phyloP scores from a whole-genome alignment of 257 asterid genomes.

The Asclepias syriaca region DNA sequence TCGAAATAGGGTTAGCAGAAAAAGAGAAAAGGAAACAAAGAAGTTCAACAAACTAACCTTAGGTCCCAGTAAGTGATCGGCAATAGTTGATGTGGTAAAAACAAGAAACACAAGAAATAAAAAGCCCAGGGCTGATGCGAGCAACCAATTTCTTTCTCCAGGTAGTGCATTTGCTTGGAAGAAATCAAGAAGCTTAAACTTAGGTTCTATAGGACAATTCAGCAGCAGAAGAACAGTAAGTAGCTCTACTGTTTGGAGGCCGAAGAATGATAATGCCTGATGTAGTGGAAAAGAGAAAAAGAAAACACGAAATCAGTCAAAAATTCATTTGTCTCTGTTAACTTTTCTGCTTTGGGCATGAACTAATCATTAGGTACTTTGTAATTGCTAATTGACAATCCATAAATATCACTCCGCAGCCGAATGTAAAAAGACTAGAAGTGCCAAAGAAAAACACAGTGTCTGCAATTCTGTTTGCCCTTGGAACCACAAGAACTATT shows the following conservation, averaged over 20 bases:
- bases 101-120: slow-evolving; percentile 51
- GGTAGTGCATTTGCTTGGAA: slow-evolving; percentile 34
- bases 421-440: neutral
- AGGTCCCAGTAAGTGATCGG: slow-evolving; percentile 39
- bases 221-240: slow-evolving; percentile 50
- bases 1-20: neutral
- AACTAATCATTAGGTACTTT: neutral
- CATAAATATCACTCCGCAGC: neutral
- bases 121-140: slow-evolving; percentile 51
- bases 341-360: neutral
- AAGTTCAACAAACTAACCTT: slow-evolving; percentile 35
- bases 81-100: slow-evolving; percentile 48
- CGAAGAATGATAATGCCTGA: slow-evolving; percentile 56
- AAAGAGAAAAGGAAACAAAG: neutral
- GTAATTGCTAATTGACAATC: neutral
- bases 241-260: slow-evolving; percentile 59
- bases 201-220: slow-evolving; percentile 46
- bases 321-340: neutral
- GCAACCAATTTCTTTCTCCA: slow-evolving; percentile 53
- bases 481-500: neutral
- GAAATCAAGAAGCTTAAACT: slow-evolving; percentile 43
- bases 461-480: neutral
- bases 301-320: neutral
- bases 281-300: neutral
- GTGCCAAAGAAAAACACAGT: neutral